Base-by-base conservation (phyloP, 768 basidiomycete genomes). In the Lentinus tigrinus region DNA sequence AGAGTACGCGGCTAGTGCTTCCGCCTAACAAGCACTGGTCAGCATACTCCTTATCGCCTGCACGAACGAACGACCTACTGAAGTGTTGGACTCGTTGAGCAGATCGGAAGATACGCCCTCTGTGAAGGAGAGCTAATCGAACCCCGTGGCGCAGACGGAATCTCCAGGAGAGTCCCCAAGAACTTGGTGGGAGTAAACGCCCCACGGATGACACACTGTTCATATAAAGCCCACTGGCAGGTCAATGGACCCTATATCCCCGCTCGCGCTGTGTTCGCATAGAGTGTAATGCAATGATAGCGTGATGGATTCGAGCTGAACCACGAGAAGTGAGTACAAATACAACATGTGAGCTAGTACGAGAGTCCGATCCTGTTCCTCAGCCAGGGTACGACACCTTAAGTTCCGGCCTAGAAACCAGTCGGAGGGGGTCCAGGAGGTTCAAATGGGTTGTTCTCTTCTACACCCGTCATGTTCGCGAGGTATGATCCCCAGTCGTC, bases 31-130 rank as follows among this genome's bases (percentile, higher is more conserved):
- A 24, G 11, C 23, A 8, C n/a, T 14, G 9, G 17, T 9, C 19
- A n/a, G 3, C 8, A 46, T 26, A 3, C n/a, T n/a, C n/a, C n/a
- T n/a, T 26, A 16, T 40, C 16, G 6, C 17, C 14, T 16, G 16
- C 6, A 40, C 43, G 43, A 46, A 0, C 3, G 3, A 23, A 19
- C 2, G 24, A 52, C 68, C 38, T 19, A 69, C 68, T 0, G 67
- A 61, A n/a, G 49, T 42, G 14, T 60, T 47, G 61, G 74, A 55
- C 61, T 83, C 85, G 62, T 85, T 85, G 72, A 89, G 89, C 24
- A 88, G 68, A 63, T 81, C 86, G 17, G 88, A 82, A 37, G 89
- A 91, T 2, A 83, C 83, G 9, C 88, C 91, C 77, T 91, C 87
- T 34, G 93, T 68, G 68, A 91, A 93, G 0, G 79, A 81, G 0